Percentiles rank a stretch among this genome's conserved stretches.
Conservation (phyloP, 2,329 filamentous ascomycete species). For the Westerdykella sp. region DNA sequence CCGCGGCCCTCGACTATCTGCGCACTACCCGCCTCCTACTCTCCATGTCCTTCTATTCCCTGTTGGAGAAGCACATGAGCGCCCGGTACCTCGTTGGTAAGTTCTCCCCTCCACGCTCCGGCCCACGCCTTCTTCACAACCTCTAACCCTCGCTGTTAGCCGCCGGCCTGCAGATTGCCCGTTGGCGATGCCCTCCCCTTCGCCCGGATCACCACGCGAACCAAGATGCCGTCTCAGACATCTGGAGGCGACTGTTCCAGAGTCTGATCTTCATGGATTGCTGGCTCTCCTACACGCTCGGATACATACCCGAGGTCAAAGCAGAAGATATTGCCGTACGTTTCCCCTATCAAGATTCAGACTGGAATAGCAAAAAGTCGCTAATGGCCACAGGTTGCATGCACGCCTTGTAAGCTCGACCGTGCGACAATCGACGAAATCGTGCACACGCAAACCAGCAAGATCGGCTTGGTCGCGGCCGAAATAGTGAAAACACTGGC, state of each 20-base stretch:
- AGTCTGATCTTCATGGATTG: constrained; percentile 37
- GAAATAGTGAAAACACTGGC: constrained; percentile 31
- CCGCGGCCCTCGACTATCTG: constrained; percentile 24
- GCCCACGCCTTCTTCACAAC: constrained; percentile 1
- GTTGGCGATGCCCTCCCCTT: constrained; percentile 23
- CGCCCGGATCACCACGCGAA: constrained; percentile 1
- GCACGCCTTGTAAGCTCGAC: constrained; percentile 9
- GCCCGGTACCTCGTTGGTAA: constrained; percentile 33
- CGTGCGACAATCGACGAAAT: constrained; percentile 22
- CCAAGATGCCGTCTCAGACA: constrained; percentile 6
- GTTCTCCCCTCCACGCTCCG: constrained; percentile 1
- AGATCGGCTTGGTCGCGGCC: constrained; percentile 31
- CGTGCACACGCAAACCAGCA: constrained; percentile 31
- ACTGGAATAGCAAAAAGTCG: too few relatives aligned
- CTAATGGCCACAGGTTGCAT: constrained; percentile 16
- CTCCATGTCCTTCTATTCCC: constrained; percentile 31
- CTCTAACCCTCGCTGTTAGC: constrained; percentile 11
- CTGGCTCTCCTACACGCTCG: constrained; percentile 36
- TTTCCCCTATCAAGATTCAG: neutral
- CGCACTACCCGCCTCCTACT: constrained; percentile 33
- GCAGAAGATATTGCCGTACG: constrained; percentile 25
- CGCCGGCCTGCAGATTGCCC: constrained; percentile 33
- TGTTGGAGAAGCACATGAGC: constrained; percentile 37
- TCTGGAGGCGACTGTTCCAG: constrained; percentile 26
- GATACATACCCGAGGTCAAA: constrained; percentile 29